Percentiles rank a stretch among this genome's conserved stretches.
Evolutionary conservation across 164 flowering plant species (phyloP).

Genomic region (Piper longum): DNA sequence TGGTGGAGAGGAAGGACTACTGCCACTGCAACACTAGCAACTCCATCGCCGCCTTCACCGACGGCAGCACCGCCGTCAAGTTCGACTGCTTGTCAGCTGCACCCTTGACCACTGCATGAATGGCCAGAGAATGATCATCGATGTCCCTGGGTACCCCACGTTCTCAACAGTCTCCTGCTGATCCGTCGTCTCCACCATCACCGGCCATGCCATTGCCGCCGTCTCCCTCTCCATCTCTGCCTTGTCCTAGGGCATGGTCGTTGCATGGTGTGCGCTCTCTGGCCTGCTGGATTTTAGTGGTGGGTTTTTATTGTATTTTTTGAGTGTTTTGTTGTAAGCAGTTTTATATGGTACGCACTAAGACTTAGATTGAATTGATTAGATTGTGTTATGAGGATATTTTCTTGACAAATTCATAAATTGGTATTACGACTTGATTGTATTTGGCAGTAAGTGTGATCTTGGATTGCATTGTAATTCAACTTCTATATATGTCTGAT

Average conservation of each 20-base stretch:
- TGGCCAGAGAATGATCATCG: slow-evolving; percentile 35
- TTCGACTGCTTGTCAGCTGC: slow-evolving; percentile 39
- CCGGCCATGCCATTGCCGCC: slow-evolving; percentile 7
- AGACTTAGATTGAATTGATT: too few relatives aligned
- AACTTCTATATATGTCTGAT: too few relatives aligned
- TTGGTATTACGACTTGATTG: too few relatives aligned
- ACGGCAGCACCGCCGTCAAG: slow-evolving; percentile 29
- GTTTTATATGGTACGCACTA: too few relatives aligned
- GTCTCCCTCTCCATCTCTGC: not conserved
- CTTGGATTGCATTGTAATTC: too few relatives aligned
- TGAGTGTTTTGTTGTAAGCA: too few relatives aligned
- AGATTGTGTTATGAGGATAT: too few relatives aligned
- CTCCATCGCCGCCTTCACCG: slow-evolving; percentile 22
- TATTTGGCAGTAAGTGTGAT: too few relatives aligned
- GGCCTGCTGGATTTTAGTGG: not conserved
- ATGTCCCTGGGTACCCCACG: slow-evolving; percentile 20
- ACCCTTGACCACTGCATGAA: slow-evolving; percentile 31
- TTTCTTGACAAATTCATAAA: too few relatives aligned
- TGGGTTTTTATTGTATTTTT: too few relatives aligned
- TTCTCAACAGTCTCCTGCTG: not conserved
- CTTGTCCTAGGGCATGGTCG: not conserved
- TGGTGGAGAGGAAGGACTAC: slow-evolving; percentile 53
- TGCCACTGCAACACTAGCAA: slow-evolving; percentile 45
- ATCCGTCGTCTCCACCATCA: not conserved
- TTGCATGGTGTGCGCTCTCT: not conserved